A percentile compares a stretch with the other conserved stretches of the same genome.
Conservation (phyloP, 257 asterid species). For the Echites panduratus region DNA sequence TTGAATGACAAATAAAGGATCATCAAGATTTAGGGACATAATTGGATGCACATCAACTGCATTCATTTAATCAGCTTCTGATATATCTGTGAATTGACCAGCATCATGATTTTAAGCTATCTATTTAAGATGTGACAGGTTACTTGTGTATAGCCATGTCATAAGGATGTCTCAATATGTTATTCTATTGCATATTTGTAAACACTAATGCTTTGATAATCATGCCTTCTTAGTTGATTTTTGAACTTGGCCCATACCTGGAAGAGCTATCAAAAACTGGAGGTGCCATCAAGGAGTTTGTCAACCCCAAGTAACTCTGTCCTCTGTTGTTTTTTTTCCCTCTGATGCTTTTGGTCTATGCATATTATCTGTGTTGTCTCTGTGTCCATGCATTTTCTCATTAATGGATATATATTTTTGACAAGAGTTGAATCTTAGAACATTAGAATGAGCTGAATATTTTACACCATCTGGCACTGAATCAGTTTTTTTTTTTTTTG, state of each 20-base stretch:
- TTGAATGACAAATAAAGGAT: background rate
- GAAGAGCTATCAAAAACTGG: conserved; percentile 92
- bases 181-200: background rate
- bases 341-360: background rate
- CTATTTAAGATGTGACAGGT: background rate
- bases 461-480: background rate
- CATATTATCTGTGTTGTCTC: background rate
- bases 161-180: background rate
- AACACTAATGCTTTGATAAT: conserved; percentile 3
- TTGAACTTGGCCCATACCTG: conserved; percentile 80
- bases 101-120: background rate
- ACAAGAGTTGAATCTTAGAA: background rate
- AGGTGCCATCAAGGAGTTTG: conserved; percentile 92
- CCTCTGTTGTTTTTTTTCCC: conserved; percentile 4
- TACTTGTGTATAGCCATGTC: background rate
- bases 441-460: background rate
- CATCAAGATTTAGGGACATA: background rate
- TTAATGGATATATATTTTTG: too few species aligned
- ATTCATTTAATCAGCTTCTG: background rate
- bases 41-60: background rate
- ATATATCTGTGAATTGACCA: background rate
- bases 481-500: too few species aligned
- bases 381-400: background rate
- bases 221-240: conserved; percentile 50
- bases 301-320: conserved; percentile 82